These are phyloP conservation scores for Iberis pinnata DNA, from an alignment of 345 rosid species.

Conservation along the genomic window DNA sequence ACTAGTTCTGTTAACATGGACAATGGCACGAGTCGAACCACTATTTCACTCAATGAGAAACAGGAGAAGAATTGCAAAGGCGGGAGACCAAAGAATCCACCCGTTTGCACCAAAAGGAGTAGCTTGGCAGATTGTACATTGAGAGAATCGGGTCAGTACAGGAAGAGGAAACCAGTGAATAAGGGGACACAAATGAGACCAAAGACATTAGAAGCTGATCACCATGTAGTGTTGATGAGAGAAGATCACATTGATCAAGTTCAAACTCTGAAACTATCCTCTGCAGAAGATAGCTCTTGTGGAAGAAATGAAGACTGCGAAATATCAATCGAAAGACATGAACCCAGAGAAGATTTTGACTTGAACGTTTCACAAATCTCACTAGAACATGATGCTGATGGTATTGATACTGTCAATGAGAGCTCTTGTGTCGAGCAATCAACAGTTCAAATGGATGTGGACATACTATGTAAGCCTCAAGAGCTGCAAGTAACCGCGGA, in stretches of 20 bases:
- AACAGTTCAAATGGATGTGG: conserved; percentile 27
- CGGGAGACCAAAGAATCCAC: conserved; percentile 24
- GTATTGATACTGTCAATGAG: conserved; percentile 24
- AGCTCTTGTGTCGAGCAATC: conserved; percentile 29
- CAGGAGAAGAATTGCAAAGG: conserved; percentile 30
- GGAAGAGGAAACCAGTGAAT: conserved; percentile 26
- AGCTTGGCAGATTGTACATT: conserved; percentile 28
- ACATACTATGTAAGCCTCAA: conserved; percentile 16
- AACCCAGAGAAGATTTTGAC: conserved; percentile 36
- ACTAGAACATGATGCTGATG: conserved; percentile 32
- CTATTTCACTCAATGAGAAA: conserved; percentile 17
- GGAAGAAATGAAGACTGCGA: conserved; percentile 32
- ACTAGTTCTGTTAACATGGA: conserved; percentile 25
- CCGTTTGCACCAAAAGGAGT: conserved; percentile 26
- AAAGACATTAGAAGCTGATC: conserved; percentile 31
- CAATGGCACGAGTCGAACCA: conserved; percentile 11
- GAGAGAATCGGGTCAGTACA: conserved; percentile 35
- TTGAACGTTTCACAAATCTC: conserved; percentile 45
- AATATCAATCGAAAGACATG: conserved; percentile 27
- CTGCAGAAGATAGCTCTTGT: conserved; percentile 35
- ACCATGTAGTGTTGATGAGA: conserved; percentile 25
- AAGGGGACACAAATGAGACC: conserved; percentile 27
- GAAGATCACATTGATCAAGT: conserved; percentile 27
- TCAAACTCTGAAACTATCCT: conserved; percentile 33
- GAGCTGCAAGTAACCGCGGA: conserved; percentile 18